Evolutionary conservation across 2,329 filamentous ascomycete species (phyloP).

Genomic region (Paecilomyces variotii): DNA sequence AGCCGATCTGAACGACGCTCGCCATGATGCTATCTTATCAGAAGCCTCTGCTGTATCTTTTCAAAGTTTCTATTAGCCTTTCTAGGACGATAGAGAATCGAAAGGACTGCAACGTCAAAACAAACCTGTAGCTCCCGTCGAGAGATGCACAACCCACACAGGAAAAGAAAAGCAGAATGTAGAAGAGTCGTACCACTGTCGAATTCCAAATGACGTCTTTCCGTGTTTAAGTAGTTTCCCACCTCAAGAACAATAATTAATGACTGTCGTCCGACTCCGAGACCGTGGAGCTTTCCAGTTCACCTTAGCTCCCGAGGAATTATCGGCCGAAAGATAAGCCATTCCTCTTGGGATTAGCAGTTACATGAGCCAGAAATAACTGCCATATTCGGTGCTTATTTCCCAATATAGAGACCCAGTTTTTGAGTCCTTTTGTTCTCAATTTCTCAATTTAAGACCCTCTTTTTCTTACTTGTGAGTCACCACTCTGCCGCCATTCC

Average conservation of each 20-base stretch:
- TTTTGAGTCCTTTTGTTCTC: neutral
- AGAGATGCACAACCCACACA: neutral
- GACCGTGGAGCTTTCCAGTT: neutral
- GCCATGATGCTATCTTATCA: slow-evolving; percentile 1
- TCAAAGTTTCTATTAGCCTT: neutral
- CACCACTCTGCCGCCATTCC: neutral
- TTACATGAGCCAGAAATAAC: neutral
- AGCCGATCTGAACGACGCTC: slow-evolving; percentile 22
- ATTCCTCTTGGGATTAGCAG: neutral
- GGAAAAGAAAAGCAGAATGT: neutral
- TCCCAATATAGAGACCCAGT: neutral
- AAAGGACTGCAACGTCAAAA: neutral
- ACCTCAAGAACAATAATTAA: neutral
- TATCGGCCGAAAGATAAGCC: neutral
- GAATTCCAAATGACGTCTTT: neutral
- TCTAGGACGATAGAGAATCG: neutral
- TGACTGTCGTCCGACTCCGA: neutral
- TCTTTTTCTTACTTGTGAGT: neutral
- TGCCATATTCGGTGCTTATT: neutral
- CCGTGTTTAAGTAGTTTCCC: neutral
- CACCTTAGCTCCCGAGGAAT: neutral
- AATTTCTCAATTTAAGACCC: neutral
- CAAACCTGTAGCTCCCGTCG: neutral
- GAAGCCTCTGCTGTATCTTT: neutral
- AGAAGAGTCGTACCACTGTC: neutral